Percentiles rank a stretch among this genome's conserved stretches.
Evolutionary conservation across 257 asterid genomes (phyloP).

Genomic region (Buddleja alternifolia): DNA sequence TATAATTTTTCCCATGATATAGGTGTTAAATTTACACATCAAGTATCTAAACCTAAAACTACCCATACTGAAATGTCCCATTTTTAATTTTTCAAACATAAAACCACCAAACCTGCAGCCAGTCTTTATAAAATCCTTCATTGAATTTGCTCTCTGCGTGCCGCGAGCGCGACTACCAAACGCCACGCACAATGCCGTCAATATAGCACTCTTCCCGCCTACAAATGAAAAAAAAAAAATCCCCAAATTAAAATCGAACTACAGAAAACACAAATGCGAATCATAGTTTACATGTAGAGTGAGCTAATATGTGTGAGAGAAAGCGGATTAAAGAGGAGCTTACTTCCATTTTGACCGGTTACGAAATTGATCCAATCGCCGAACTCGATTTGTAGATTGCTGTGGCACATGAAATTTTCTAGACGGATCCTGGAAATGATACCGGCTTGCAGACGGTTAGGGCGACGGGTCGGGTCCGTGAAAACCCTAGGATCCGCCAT

Average conservation of each 20-base stretch:
- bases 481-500: conserved; percentile 65
- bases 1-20: too few species aligned
- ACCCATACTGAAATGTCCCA: background rate
- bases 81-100: background rate
- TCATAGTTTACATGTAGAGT: background rate
- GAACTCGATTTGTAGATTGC: conserved; percentile 74
- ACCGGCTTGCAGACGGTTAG: conserved; percentile 61
- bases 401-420: conserved; percentile 95
- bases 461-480: conserved; percentile 27
- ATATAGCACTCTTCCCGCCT: conserved; percentile 98
- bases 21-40: background rate
- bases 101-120: conserved; percentile 75
- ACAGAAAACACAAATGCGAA: conserved; percentile 1
- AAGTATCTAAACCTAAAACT: background rate
- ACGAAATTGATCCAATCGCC: conserved; percentile 84
- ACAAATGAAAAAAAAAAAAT: background rate
- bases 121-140: conserved; percentile 85
- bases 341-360: conserved; percentile 98
- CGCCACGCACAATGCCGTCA: conserved; percentile 89
- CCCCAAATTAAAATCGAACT: background rate
- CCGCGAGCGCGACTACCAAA: conserved; percentile 95
- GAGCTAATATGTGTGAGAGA: conserved; percentile 13
- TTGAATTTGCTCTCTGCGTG: conserved; percentile 81
- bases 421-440: conserved; percentile 73
- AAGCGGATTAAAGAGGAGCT: conserved; percentile 24